These are phyloP conservation scores for Lunasporangiospora selenospora DNA, from an alignment of 192 early-diverging fungal genomes.

Conservation along the genomic window DNA sequence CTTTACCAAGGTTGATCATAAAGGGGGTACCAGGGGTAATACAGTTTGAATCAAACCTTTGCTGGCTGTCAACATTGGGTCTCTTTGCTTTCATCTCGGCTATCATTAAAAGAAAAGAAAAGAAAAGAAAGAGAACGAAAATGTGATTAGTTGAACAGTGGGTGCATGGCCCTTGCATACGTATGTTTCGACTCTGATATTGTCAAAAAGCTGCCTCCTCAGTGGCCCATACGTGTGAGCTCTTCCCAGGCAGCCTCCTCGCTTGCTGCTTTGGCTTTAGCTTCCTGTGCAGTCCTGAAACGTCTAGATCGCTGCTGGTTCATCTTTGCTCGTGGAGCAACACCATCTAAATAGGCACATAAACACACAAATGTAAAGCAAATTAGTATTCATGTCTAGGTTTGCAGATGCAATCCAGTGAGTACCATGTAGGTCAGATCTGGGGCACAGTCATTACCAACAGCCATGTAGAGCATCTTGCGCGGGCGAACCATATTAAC, in stretches of 20 bases:
- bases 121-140: background rate
- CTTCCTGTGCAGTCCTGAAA: constrained; percentile 93
- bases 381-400: background rate
- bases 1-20: constrained; percentile 89
- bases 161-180: too few species aligned
- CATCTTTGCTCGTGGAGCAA: constrained; percentile 99
- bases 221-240: constrained; percentile 25
- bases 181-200: too few species aligned
- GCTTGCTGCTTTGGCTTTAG: constrained; percentile 62
- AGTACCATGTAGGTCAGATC: background rate
- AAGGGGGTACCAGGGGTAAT: constrained; percentile 99
- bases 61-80: constrained; percentile 50
- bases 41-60: constrained; percentile 94
- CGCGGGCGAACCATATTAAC: constrained; percentile 92
- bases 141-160: too few species aligned
- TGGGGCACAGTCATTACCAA: constrained; percentile 61
- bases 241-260: constrained; percentile 48
- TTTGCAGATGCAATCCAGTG: background rate
- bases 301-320: constrained; percentile 99
- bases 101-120: background rate
- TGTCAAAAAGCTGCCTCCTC: too few species aligned
- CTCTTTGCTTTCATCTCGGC: constrained; percentile 63
- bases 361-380: background rate
- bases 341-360: constrained; percentile 69
- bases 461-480: constrained; percentile 97